phyloP scores from a whole-genome alignment of 1,284 basidiomycete species.

The Leccinum pachyderme region DNA sequence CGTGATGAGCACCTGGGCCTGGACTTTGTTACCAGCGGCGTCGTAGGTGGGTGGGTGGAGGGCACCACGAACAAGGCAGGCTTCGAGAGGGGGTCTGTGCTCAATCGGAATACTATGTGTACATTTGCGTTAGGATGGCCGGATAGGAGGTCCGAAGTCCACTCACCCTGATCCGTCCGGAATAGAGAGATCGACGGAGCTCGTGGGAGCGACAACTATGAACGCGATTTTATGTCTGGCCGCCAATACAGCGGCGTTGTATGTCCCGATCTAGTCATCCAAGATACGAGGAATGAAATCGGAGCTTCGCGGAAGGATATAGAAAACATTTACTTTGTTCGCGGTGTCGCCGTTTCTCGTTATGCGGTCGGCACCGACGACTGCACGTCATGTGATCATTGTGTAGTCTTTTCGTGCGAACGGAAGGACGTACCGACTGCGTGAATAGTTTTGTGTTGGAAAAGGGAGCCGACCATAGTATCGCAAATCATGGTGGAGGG shows the following conservation, averaged over 20 bases:
- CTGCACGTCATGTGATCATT: constrained; percentile 35
- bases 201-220: constrained; percentile 87
- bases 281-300: neutral
- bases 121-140: neutral
- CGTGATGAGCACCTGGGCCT: constrained; percentile 73
- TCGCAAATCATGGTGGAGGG: constrained; percentile 93
- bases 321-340: constrained; percentile 65
- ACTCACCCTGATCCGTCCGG: constrained; percentile 68
- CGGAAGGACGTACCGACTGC: constrained; percentile 64
- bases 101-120: constrained; percentile 82
- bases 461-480: constrained; percentile 90
- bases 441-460: constrained; percentile 84
- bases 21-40: constrained; percentile 45
- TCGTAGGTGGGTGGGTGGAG: constrained; percentile 51
- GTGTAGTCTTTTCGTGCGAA: neutral
- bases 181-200: constrained; percentile 83
- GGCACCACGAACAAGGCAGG: constrained; percentile 81
- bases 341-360: constrained; percentile 91
- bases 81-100: constrained; percentile 82
- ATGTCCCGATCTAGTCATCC: constrained; percentile 74
- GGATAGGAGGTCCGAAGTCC: neutral
- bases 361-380: constrained; percentile 83
- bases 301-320: neutral
- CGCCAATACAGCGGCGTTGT: constrained; percentile 87
- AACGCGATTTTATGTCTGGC: constrained; percentile 84